These are phyloP conservation scores for Teunomyces tritomae DNA, from an alignment of 805 yeast genomes.

Conservation along the genomic window DNA sequence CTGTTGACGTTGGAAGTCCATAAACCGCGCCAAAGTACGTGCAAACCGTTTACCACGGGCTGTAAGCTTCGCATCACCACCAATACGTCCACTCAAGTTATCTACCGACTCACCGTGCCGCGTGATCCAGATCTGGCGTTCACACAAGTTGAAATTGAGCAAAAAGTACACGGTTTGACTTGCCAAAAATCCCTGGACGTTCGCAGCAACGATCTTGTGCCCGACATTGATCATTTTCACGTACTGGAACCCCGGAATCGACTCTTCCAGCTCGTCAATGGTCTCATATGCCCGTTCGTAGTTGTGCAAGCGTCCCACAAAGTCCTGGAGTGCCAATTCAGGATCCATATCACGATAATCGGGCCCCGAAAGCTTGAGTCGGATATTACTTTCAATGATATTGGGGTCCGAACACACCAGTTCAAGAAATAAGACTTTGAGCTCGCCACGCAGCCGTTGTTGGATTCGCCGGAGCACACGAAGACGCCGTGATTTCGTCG, in stretches of 20 bases:
- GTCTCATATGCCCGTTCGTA: conserved; percentile 91
- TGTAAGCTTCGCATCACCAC: conserved; percentile 86
- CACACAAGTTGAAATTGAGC: conserved; percentile 76
- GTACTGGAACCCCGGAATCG: conserved; percentile 66
- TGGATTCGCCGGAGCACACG: conserved; percentile 57
- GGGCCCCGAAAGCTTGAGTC: conserved; percentile 87
- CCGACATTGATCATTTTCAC: conserved; percentile 97
- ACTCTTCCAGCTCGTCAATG: conserved; percentile 77
- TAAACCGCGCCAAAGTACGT: conserved; percentile 68
- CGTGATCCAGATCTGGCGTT: conserved; percentile 91
- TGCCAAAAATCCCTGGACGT: conserved; percentile 81
- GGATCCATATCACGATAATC: conserved; percentile 88
- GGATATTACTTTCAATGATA: conserved; percentile 78
- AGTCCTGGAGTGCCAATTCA: conserved; percentile 73
- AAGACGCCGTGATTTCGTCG: conserved; percentile 63
- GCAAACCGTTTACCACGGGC: conserved; percentile 76
- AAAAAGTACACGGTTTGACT: conserved; percentile 91
- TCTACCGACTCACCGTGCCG: conserved; percentile 93
- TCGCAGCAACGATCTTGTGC: conserved; percentile 86
- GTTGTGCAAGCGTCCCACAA: conserved; percentile 73
- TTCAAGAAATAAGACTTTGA: conserved; percentile 82
- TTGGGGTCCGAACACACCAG: conserved; percentile 80
- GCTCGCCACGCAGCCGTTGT: conserved; percentile 52
- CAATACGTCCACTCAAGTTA: conserved; percentile 80
- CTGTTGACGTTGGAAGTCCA: conserved; percentile 64